Conservation (phyloP, 768 basidiomycete species). For the Daedaleopsis nitida region DNA sequence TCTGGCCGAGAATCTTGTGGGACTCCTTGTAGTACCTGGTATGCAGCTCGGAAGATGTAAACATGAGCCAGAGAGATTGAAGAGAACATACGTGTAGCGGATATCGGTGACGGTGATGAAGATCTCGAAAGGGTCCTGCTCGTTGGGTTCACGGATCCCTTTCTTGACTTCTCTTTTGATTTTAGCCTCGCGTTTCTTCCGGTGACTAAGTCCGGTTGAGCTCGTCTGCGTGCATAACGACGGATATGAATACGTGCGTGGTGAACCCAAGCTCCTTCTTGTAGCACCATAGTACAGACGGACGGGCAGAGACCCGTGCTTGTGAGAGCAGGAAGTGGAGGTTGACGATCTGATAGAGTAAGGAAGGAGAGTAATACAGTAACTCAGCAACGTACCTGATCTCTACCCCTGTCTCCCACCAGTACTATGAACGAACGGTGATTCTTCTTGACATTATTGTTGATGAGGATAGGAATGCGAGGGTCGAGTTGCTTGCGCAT, state of each 20-base stretch:
- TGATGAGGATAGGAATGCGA: conserved; percentile 89
- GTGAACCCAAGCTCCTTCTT: conserved; percentile 98
- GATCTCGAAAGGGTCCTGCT: conserved; percentile 97
- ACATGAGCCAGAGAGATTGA: too few relatives aligned
- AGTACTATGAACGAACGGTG: conserved; percentile 95
- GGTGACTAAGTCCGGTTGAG: conserved; percentile 56
- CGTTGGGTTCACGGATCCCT: conserved; percentile 90
- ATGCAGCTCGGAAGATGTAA: background rate
- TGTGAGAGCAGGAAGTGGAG: conserved; percentile 94
- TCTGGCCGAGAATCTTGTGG: conserved; percentile 94
- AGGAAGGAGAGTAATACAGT: background rate
- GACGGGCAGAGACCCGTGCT: conserved; percentile 83
- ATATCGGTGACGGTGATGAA: conserved; percentile 99
- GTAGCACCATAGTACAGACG: conserved; percentile 97
- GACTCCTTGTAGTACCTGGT: conserved; percentile 92
- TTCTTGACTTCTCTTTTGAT: conserved; percentile 96
- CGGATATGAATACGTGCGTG: conserved; percentile 51
- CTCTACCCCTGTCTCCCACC: conserved; percentile 91
- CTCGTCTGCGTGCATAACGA: background rate
- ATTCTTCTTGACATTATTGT: conserved; percentile 91
- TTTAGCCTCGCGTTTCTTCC: conserved; percentile 96
- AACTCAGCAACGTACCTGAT: conserved; percentile 61
- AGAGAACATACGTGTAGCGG: conserved; percentile 77
- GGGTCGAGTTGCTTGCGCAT: conserved; percentile 93
- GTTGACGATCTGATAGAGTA: conserved; percentile 73